Percentiles rank a stretch among this genome's conserved stretches.
Conservation (phyloP, 2,329 filamentous ascomycete genomes). For the Monilinia vaccinii-corymbosi region DNA sequence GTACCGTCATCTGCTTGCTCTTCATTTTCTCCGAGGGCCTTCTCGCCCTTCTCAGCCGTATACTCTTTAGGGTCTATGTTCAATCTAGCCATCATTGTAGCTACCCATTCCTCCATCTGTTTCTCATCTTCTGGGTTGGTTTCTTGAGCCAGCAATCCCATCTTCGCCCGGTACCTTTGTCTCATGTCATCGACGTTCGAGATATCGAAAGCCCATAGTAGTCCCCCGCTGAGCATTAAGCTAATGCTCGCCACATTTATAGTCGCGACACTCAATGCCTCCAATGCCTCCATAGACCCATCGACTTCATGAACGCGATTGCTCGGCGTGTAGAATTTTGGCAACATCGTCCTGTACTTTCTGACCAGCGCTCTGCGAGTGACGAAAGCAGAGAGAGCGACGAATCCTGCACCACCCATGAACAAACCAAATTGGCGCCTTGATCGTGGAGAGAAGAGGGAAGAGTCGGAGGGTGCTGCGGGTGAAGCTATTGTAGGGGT, state of each 20-base stretch:
- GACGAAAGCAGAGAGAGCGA: conserved; percentile 60
- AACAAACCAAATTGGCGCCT: conserved; percentile 58
- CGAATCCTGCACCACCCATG: conserved; percentile 65
- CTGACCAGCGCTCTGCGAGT: conserved; percentile 61
- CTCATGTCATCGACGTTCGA: conserved; percentile 57
- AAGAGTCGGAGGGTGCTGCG: conserved; percentile 15
- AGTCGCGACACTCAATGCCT: conserved; percentile 79
- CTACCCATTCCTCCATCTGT: conserved; percentile 53
- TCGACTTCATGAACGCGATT: conserved; percentile 47
- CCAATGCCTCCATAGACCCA: conserved; percentile 63
- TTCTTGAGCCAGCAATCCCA: conserved; percentile 31
- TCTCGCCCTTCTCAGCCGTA: conserved; percentile 1
- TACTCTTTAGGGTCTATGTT: conserved; percentile 32
- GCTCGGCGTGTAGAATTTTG: conserved; percentile 63
- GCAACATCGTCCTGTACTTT: conserved; percentile 51
- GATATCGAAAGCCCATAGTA: conserved; percentile 71
- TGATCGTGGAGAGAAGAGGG: conserved; percentile 28
- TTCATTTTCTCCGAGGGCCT: not conserved
- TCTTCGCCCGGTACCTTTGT: conserved; percentile 37
- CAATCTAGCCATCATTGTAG: conserved; percentile 49
- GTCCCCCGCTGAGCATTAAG: conserved; percentile 65
- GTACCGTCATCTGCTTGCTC: not conserved
- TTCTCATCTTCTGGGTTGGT: conserved; percentile 45
- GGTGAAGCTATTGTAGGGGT: conserved; percentile 5
- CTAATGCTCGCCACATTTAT: conserved; percentile 72